A percentile compares a stretch with the other conserved stretches of the same genome.
phyloP scores from a whole-genome alignment of 2,329 filamentous ascomycete genomes.

The Scytalidium lignicola region DNA sequence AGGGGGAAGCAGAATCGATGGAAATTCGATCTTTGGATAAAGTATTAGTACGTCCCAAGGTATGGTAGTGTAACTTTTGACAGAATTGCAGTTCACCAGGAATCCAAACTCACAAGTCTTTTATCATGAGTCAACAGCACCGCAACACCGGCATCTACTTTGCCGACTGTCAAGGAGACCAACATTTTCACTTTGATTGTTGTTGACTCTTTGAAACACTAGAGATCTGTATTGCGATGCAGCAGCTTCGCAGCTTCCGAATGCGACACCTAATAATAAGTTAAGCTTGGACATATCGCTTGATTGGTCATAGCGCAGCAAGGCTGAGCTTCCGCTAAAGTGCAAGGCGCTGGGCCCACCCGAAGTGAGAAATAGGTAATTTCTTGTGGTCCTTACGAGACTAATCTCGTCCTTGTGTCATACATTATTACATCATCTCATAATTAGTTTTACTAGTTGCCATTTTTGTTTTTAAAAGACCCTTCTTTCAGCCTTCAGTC shows the following conservation, averaged over 20 bases:
- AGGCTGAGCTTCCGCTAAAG: background rate
- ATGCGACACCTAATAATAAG: background rate
- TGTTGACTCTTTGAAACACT: conserved; percentile 1
- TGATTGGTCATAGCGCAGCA: background rate
- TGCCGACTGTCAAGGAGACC: conserved; percentile 96
- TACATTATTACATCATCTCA: background rate
- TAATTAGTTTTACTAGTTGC: background rate
- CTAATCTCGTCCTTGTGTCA: background rate
- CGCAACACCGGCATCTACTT: conserved; percentile 97
- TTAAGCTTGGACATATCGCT: background rate
- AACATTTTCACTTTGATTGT: conserved; percentile 57
- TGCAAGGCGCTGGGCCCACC: too few relatives aligned
- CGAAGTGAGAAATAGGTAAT: background rate
- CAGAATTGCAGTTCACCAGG: background rate
- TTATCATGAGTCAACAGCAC: conserved; percentile 96
- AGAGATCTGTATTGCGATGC: background rate
- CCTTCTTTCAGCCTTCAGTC: background rate
- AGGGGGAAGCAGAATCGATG: conserved; percentile 90
- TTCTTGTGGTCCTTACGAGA: conserved; percentile 1
- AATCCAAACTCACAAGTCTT: conserved; percentile 64
- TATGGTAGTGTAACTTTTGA: background rate
- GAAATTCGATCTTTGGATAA: conserved; percentile 80
- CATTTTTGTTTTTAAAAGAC: background rate
- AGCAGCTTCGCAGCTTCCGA: background rate
- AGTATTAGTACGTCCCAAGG: background rate